Evolutionary conservation across 345 rosid genomes (phyloP).

Genomic region (Stellera chamaejasme): DNA sequence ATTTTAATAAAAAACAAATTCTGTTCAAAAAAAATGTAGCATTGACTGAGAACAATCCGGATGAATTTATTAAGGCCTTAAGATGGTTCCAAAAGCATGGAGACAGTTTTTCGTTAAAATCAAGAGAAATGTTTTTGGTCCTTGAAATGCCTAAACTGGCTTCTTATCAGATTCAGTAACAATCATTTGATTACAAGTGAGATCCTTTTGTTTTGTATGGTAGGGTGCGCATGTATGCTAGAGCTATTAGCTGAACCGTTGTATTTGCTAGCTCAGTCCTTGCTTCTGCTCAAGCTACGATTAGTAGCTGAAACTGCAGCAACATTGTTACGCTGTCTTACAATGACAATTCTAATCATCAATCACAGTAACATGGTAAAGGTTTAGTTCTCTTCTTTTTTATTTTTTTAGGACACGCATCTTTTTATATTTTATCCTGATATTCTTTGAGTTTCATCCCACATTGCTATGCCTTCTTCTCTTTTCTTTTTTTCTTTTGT

Average conservation of each 20-base stretch:
- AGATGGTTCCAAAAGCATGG: not conserved
- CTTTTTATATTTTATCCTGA: slow-evolving; percentile 2
- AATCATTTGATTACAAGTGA: not conserved
- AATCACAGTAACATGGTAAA: slow-evolving; percentile 55
- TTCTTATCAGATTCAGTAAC: not conserved
- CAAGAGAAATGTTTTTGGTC: not conserved
- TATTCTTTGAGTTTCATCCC: not conserved
- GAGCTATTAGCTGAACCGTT: slow-evolving; percentile 91
- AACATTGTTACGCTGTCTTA: slow-evolving; percentile 66
- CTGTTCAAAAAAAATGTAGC: no score
- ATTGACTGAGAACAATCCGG: not conserved
- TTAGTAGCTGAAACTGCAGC: slow-evolving; percentile 76
- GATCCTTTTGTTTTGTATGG: slow-evolving; percentile 13
- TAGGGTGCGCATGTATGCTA: slow-evolving; percentile 79
- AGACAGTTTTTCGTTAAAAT: not conserved
- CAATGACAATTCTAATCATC: slow-evolving; percentile 62
- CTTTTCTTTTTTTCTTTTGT: not conserved
- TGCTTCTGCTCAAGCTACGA: slow-evolving; percentile 61
- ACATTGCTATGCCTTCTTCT: not conserved
- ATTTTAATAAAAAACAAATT: no score
- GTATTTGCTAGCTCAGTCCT: slow-evolving; percentile 81
- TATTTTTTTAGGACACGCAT: slow-evolving; percentile 2
- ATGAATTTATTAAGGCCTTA: no score
- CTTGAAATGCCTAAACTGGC: slow-evolving; percentile 1
- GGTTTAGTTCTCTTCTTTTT: slow-evolving; percentile 10